Evolutionary conservation across 2,329 filamentous ascomycete genomes (phyloP), one percentile per base, ranked within the genome.

Genomic region (Alternaria sp.): DNA sequence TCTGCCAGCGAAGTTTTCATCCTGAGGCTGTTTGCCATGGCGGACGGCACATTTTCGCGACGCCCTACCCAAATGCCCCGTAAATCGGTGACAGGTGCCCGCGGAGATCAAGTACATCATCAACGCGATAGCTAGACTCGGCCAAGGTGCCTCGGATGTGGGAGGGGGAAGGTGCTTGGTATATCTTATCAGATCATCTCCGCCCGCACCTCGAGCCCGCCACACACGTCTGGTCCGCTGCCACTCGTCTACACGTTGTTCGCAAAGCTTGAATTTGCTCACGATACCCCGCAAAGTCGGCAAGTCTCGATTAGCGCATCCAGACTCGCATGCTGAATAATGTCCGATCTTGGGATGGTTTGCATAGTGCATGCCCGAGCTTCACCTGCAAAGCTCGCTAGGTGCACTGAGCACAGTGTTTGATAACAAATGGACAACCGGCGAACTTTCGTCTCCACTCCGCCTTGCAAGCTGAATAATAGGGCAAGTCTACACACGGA

Each of bases 101-200:
- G 65, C 67, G 61, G 65, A 65, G 51, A 65, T 36, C 36, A 54
- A 49, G 28, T 58, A 25, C 56, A 67, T 69, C 54, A 69, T 64
- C 47, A 63, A 59, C 30, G 55, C 57, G 44, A 62, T 61, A 62
- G 65, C 69, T 68, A 44, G 64, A 52, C 49, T 62, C 61, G 64
- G 69, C 64, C 65, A 61, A 58, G 46, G 50, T 64, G 60, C 49
- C 55, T 46, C 56, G 45, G 60, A 47, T 25, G 54, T 54, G 56
- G 32, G 63, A 68, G 67, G 64, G 70, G 69, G 61, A 61, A 36
- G 25, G 52, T 54, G 50, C 54, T 62, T 54, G 45, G 56, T 43
- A 52, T 65, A 76, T 76, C 71, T 73, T 68, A 76, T 76, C 69
- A 68, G 69, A 74, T 72, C 69, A 72, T 69, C 69, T 73, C 69